Conservation (phyloP, 257 asterid species). For the Hygrophila difformis region DNA sequence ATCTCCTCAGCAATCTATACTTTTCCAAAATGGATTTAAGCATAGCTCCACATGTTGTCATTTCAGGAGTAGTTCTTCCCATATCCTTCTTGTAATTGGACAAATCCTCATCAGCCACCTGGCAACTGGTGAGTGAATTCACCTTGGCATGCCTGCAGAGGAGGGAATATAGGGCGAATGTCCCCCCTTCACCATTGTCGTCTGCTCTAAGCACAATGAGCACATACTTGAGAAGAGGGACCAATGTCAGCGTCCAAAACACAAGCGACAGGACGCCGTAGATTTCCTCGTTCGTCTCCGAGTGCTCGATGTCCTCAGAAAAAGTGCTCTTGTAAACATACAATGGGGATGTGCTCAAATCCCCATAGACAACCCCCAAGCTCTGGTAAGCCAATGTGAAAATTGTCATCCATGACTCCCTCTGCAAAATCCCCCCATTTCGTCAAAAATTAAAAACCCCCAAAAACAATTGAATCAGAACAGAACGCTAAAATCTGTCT, state of each 20-base stretch:
- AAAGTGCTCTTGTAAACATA: constrained; percentile 83
- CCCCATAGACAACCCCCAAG: constrained; percentile 89
- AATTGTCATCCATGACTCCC: constrained; percentile 65
- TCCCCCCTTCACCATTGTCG: constrained; percentile 96
- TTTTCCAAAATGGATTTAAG: constrained; percentile 58
- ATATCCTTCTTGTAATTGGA: constrained; percentile 54
- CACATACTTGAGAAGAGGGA: constrained; percentile 79
- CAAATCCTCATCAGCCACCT: constrained; percentile 67
- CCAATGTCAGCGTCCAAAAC: constrained; percentile 78
- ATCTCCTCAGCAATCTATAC: constrained; percentile 52
- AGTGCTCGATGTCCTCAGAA: constrained; percentile 71
- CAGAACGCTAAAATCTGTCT: constrained; percentile 1
- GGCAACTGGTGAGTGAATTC: constrained; percentile 64
- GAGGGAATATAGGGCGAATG: constrained; percentile 82
- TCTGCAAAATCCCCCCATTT: constrained; percentile 39
- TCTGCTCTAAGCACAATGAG: constrained; percentile 85
- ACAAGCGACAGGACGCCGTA: constrained; percentile 83
- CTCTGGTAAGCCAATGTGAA: constrained; percentile 82
- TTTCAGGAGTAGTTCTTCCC: constrained; percentile 27
- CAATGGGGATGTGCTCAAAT: constrained; percentile 81
- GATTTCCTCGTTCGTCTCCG: constrained; percentile 81
- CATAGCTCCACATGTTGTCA: constrained; percentile 42
- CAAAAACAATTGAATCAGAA: neutral
- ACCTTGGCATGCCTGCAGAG: constrained; percentile 76
- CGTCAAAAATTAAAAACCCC: too few species aligned